These are phyloP conservation scores for Ogataea allantospora DNA, from an alignment of 805 yeast species.

Conservation along the genomic window DNA sequence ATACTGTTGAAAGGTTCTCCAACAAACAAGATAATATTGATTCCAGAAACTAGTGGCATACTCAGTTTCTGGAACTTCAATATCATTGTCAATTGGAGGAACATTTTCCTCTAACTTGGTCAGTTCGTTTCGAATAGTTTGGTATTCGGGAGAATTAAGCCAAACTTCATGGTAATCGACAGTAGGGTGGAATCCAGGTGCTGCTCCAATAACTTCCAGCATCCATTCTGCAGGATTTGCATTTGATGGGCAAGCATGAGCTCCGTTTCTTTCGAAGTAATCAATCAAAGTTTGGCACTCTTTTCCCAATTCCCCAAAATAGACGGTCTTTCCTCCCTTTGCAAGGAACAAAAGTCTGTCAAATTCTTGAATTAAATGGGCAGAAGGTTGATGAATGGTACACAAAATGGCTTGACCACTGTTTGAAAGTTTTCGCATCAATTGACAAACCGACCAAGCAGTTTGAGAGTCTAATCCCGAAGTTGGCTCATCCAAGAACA, in stretches of 20 bases:
- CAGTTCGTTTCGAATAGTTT: slow-evolving; percentile 55
- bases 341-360: slow-evolving; percentile 67
- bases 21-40: slow-evolving; percentile 43
- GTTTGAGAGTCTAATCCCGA: slow-evolving; percentile 57
- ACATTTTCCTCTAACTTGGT: slow-evolving; percentile 53
- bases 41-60: slow-evolving; percentile 42
- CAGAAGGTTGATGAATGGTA: slow-evolving; percentile 84
- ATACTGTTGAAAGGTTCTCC: slow-evolving; percentile 53
- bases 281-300: slow-evolving; percentile 50
- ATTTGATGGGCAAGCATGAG: slow-evolving; percentile 58
- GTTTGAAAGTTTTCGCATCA: slow-evolving; percentile 46
- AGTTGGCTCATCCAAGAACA: slow-evolving; percentile 59
- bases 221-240: slow-evolving; percentile 90
- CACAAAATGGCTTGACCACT: slow-evolving; percentile 54
- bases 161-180: slow-evolving; percentile 72
- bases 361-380: slow-evolving; percentile 67
- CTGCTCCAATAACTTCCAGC: slow-evolving; percentile 78
- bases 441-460: slow-evolving; percentile 53
- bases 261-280: slow-evolving; percentile 64
- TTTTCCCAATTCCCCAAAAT: slow-evolving; percentile 67
- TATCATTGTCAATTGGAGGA: slow-evolving; percentile 34
- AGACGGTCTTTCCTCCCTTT: slow-evolving; percentile 67
- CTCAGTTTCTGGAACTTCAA: slow-evolving; percentile 35
- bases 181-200: slow-evolving; percentile 67
- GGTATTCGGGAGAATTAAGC: slow-evolving; percentile 61